phyloP scores from a whole-genome alignment of 805 yeast genomes.

The Naumovozyma baii region DNA sequence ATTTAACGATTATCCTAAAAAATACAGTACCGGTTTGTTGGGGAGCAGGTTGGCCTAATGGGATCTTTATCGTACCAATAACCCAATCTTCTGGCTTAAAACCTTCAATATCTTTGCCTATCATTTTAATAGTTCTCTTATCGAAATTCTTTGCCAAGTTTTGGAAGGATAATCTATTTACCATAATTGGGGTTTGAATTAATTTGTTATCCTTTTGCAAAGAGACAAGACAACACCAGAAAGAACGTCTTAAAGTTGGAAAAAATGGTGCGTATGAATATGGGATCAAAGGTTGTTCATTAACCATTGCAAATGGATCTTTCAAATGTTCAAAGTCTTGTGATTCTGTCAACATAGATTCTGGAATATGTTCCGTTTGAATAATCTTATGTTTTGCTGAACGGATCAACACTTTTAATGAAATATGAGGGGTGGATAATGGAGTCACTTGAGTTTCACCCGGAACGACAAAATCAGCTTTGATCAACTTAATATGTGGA shows the following conservation, averaged over 20 bases:
- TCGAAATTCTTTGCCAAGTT: constrained; percentile 25
- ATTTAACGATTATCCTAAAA: constrained; percentile 62
- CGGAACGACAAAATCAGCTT: constrained; percentile 72
- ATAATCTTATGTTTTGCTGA: constrained; percentile 61
- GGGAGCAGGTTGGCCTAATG: constrained; percentile 72
- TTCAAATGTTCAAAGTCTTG: constrained; percentile 56
- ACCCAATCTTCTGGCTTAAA: constrained; percentile 32
- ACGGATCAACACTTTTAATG: constrained; percentile 62
- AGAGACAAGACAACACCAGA: constrained; percentile 63
- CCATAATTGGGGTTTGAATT: constrained; percentile 48
- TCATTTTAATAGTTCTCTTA: constrained; percentile 21
- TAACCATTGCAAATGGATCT: constrained; percentile 60
- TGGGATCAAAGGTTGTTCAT: constrained; percentile 61
- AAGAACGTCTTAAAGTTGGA: constrained; percentile 44
- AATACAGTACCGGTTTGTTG: constrained; percentile 50
- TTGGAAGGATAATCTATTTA: constrained; percentile 22
- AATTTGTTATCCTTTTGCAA: constrained; percentile 74
- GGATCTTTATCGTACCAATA: constrained; percentile 69
- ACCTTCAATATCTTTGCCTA: constrained; percentile 28
- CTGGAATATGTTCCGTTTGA: constrained; percentile 30
- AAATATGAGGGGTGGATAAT: constrained; percentile 62
- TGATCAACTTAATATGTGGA: constrained; percentile 59
- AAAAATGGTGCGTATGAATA: constrained; percentile 63
- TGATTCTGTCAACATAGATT: constrained; percentile 37
- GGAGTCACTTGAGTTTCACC: constrained; percentile 73